Percentiles rank a stretch among this genome's conserved stretches.
phyloP scores from a whole-genome alignment of 768 basidiomycete genomes.

The Leccinellum rugosiceps region DNA sequence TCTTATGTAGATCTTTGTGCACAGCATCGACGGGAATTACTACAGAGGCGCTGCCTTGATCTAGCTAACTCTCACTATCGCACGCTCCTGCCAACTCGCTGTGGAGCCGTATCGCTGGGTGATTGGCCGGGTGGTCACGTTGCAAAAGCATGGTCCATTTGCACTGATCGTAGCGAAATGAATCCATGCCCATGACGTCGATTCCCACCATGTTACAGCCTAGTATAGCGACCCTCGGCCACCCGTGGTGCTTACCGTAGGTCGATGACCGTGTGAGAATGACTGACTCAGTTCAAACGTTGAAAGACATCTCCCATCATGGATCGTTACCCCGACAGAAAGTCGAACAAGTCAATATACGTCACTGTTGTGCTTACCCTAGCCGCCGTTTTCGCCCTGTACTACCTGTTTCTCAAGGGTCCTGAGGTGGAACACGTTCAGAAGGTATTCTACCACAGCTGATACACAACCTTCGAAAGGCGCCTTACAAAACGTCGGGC shows the following conservation, averaged over 20 bases:
- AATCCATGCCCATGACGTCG: neutral
- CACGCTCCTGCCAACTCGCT: too few species aligned
- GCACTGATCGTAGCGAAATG: neutral
- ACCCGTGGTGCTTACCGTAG: neutral
- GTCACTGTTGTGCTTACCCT: slow-evolving; percentile 12
- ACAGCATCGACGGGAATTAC: neutral
- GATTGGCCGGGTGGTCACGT: neutral
- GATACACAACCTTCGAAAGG: neutral
- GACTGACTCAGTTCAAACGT: neutral
- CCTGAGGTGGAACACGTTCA: slow-evolving; percentile 16
- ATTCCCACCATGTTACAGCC: neutral
- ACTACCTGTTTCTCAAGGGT: slow-evolving; percentile 17
- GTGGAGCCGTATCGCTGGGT: neutral
- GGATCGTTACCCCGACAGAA: slow-evolving; percentile 20
- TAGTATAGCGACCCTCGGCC: neutral
- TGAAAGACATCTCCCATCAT: slow-evolving; percentile 10
- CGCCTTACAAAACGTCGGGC: neutral
- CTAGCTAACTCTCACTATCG: too few species aligned
- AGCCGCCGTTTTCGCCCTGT: slow-evolving; percentile 17
- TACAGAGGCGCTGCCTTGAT: neutral
- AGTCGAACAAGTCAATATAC: slow-evolving; percentile 19
- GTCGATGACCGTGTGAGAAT: neutral
- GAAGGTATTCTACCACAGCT: slow-evolving; percentile 15
- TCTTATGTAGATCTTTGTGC: neutral
- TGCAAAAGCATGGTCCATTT: neutral